A percentile compares a stretch with the other conserved stretches of the same genome.
Conservation (phyloP, 148 eudicot species). For the Fagopyrum homotropicum region DNA sequence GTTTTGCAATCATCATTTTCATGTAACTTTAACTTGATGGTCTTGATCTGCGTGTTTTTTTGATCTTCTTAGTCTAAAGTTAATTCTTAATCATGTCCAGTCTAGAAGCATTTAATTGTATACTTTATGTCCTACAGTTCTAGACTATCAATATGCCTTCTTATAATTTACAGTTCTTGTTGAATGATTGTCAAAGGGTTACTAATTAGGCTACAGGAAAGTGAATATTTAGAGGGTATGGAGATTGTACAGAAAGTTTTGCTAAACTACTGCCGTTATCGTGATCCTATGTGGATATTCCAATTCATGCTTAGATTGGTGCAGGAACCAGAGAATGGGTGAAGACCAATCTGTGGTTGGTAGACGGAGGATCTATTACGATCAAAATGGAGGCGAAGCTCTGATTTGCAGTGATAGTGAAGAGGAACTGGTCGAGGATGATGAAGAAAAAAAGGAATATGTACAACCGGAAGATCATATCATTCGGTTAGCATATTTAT, state of each 20-base stretch:
- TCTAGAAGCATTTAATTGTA: background rate
- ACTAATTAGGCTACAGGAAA: background rate
- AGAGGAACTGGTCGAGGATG: constrained; percentile 83
- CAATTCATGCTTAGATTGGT: constrained; percentile 9
- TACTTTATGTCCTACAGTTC: background rate
- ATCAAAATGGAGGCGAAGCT: constrained; percentile 93
- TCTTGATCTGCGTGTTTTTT: background rate
- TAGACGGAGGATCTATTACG: constrained; percentile 93
- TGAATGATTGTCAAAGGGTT: background rate
- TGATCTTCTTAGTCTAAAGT: background rate
- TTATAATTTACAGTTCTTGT: background rate
- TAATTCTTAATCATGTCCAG: background rate
- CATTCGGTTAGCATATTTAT: constrained; percentile 46
- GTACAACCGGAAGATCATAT: constrained; percentile 79
- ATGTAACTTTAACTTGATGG: background rate
- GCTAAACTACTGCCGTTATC: background rate
- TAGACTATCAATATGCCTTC: background rate
- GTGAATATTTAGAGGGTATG: constrained; percentile 1
- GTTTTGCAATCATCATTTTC: background rate
- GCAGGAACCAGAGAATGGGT: constrained; percentile 97
- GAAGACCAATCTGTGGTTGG: constrained; percentile 98
- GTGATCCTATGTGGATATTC: constrained; percentile 10
- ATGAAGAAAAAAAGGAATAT: constrained; percentile 78
- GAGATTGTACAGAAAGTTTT: background rate
- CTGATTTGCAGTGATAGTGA: constrained; percentile 94